Evolutionary conservation across 345 rosid genomes (phyloP), one percentile per base, ranked within the genome.

Genomic region (Linum tenue): DNA sequence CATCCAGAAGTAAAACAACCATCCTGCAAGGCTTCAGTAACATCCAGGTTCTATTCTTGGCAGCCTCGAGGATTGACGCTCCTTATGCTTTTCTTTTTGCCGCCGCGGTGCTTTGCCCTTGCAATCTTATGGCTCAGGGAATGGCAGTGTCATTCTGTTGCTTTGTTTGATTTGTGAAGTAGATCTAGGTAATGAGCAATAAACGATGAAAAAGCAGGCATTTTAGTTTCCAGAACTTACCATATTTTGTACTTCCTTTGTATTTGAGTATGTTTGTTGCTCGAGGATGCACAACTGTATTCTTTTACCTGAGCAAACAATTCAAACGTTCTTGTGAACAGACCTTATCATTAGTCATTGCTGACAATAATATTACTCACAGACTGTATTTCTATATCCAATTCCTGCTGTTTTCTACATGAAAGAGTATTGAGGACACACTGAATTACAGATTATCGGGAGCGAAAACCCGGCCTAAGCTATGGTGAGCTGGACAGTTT

Each of bases 401-500:
- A 4, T 41, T 41, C 9, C 44, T 41, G 44, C 44, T 41, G 5
- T 41, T 6, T 48, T 48, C 53, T 48, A 48, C 53, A 57, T 22
- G 31, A 22, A 22, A 22, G 31, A 22, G 14, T 10, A 57, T 17
- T 57, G 60, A 57, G 60, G 22, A 57, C 10, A 31, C 60, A 57
- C 9, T 48, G 53, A 48, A 10, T 15, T 48, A 15, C 14, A 48
- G 53, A 1, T 48, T 7, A 3, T 48, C 14, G 53, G 53, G 3
- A 56, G 60, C 8, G 60, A 41, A 3, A 22, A 38, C 2, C 44
- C 31, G 35, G 17, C 2, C 68, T 79, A 86, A 60, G 79, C 78
- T 63, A 89, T 72, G 37, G 79, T 70, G 38, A 92, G 81, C 56
- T 78, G 69, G 61, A 89, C 74, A 37, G 67, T 78, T 73, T 92